phyloP scores from a whole-genome alignment of 2,329 filamentous ascomycete genomes.

The Fusarium transvaalense region DNA sequence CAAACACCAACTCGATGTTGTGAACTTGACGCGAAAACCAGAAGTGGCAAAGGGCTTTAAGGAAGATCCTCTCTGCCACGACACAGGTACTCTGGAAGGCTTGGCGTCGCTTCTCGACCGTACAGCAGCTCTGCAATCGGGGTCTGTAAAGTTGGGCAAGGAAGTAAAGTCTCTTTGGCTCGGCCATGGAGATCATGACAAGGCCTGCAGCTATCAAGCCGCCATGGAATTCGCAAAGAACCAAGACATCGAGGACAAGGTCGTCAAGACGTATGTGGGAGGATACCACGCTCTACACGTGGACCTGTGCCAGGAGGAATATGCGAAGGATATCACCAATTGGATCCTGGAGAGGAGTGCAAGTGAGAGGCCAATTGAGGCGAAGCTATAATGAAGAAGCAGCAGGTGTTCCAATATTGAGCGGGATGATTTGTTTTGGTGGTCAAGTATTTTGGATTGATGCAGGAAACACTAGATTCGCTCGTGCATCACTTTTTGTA shows the following conservation, averaged over 20 bases:
- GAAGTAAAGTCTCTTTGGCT: constrained; percentile 76
- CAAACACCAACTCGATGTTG: constrained; percentile 72
- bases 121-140: constrained; percentile 69
- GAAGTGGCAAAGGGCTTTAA: constrained; percentile 70
- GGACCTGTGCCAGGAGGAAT: constrained; percentile 67
- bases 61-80: constrained; percentile 79
- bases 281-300: constrained; percentile 81
- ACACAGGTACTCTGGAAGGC: constrained; percentile 88
- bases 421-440: neutral
- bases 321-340: constrained; percentile 69
- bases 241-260: constrained; percentile 73
- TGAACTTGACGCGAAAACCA: constrained; percentile 75
- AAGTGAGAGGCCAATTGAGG: constrained; percentile 43
- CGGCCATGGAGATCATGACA: constrained; percentile 81
- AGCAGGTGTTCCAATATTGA: neutral
- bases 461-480: neutral
- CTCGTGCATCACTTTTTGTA: neutral
- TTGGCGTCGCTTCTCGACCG: constrained; percentile 83
- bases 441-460: neutral
- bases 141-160: constrained; percentile 64
- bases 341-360: constrained; percentile 70
- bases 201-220: constrained; percentile 73
- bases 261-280: constrained; percentile 79
- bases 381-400: constrained; percentile 54
- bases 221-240: constrained; percentile 73